phyloP scores from a whole-genome alignment of 352 stramenopile genomes.

The Globisporangium carolinianum region DNA sequence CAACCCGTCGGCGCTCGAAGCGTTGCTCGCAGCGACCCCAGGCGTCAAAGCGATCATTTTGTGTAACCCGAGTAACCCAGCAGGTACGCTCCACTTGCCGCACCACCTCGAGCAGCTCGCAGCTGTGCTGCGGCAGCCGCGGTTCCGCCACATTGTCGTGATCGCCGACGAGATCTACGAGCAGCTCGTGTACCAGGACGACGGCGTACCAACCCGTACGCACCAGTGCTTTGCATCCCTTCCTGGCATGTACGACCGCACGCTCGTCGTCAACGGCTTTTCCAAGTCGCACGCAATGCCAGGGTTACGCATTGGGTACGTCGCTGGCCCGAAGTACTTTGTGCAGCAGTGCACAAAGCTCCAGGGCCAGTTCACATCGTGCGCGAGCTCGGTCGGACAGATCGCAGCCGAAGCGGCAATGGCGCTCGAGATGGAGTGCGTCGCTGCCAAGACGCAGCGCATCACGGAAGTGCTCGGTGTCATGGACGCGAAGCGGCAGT shows the following conservation, averaged over 20 bases:
- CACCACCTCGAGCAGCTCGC: constrained; percentile 49
- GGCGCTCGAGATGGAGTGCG: constrained; percentile 69
- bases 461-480: constrained; percentile 45
- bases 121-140: constrained; percentile 43
- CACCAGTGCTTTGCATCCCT: constrained; percentile 71
- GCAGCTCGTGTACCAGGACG: constrained; percentile 88
- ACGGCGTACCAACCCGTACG: constrained; percentile 28
- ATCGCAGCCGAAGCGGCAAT: constrained; percentile 88
- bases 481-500: constrained; percentile 87
- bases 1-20: constrained; percentile 70
- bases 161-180: constrained; percentile 97
- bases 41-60: constrained; percentile 90
- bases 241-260: constrained; percentile 86
- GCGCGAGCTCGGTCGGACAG: constrained; percentile 90
- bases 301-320: constrained; percentile 91
- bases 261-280: constrained; percentile 94
- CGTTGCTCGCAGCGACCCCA: constrained; percentile 58
- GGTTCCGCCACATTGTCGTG: constrained; percentile 77
- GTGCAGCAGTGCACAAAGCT: constrained; percentile 88
- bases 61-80: constrained; percentile 96
- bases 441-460: constrained; percentile 34
- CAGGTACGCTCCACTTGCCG: constrained; percentile 73
- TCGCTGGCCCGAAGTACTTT: constrained; percentile 76
- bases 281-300: constrained; percentile 97
- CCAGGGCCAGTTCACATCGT: constrained; percentile 95